Evolutionary conservation across 2,329 filamentous ascomycete species (phyloP), one percentile per base, ranked within the genome.

Genomic region (Aureobasidium sp.): DNA sequence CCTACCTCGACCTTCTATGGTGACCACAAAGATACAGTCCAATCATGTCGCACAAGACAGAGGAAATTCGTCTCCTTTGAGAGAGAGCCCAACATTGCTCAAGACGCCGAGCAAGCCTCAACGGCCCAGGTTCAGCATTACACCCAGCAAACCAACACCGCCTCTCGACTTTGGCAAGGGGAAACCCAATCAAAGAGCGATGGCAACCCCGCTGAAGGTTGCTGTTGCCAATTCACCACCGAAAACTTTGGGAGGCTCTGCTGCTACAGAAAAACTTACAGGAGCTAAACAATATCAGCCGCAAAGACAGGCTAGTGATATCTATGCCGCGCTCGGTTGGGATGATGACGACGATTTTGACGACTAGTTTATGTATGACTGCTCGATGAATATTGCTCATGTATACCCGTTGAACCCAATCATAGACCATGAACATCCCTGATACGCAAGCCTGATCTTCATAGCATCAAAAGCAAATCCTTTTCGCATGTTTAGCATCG

Each of bases 241-340:
- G 61, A 63, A 16, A 52, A 54, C 6, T 64, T 47, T 17, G 37
- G n/a, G 11, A 27, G 19, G 11, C 14, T 16, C 48, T 16, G 32
- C 10, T 10, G 7, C 21, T n/a, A 41, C 29, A 22, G 29, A 14
- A 38, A 32, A 22, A 22, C 32, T n/a, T 6, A 29, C n/a, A 35
- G 7, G 14, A 12, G 12, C n/a, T 14, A 19, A 19, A 6, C 35
- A 17, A 16, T 6, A 17, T 30, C 12, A 8, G 19, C 16, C 24
- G 16, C 38, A 16, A 22, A 25, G 48, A 37, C 22, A 41, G 22
- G 25, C 22, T 16, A 27, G 54, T 14, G 38, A 60, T 19, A 70
- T 75, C 42, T 75, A 74, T 55, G 69, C 70, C 47, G 66, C 65
- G 10, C 57, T 75, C 49, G 73, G 73, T 22, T 76, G 73, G 73